Conservation (phyloP, 176 grass and related monocot species). For the Rhynchospora tenuis region DNA sequence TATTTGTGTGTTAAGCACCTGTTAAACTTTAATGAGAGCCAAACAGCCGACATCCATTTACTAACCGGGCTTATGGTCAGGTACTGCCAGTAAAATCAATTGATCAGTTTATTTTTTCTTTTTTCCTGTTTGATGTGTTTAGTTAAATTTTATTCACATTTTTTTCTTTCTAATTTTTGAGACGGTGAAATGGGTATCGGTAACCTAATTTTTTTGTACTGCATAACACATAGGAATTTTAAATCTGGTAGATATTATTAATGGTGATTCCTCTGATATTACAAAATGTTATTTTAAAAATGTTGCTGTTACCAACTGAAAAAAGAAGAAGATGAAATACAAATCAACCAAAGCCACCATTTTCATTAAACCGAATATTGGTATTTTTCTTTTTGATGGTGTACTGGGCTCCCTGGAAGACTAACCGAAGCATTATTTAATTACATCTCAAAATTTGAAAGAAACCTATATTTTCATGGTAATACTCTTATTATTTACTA, state of each 20-base stretch:
- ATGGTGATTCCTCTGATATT: background rate
- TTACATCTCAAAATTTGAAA: background rate
- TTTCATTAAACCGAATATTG: background rate
- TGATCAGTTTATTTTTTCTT: background rate
- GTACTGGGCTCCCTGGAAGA: background rate
- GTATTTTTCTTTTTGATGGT: background rate
- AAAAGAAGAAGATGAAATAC: background rate
- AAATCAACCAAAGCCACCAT: background rate
- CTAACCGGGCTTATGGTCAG: slow-evolving; percentile 48
- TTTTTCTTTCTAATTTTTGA: background rate
- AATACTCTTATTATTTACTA: background rate
- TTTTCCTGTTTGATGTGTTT: background rate
- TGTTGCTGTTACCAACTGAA: background rate
- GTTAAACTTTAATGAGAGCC: slow-evolving; percentile 25
- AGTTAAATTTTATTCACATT: background rate
- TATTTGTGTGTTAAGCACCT: slow-evolving; percentile 30
- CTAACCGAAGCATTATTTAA: background rate
- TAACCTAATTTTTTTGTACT: background rate
- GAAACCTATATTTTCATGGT: background rate
- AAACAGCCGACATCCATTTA: slow-evolving; percentile 6
- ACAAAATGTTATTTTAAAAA: too few relatives aligned
- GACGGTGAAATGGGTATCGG: background rate
- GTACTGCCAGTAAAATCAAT: background rate
- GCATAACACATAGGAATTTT: background rate
- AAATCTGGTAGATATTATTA: background rate